phyloP scores from a whole-genome alignment of 805 yeast species.

The Zygosaccharomyces bailii region DNA sequence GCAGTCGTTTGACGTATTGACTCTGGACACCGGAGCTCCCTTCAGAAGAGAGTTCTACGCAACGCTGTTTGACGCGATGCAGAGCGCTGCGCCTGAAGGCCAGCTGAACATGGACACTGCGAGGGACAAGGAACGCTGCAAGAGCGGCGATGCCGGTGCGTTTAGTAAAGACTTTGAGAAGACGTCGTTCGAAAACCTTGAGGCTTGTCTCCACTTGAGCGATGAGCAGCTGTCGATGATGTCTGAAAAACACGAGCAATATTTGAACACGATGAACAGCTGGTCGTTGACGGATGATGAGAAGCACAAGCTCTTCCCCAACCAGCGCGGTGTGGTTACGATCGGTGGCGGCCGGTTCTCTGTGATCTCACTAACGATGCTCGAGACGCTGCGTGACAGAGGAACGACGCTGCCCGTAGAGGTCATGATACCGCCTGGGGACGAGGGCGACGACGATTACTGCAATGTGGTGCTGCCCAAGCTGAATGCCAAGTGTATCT shows the following conservation, averaged over 20 bases:
- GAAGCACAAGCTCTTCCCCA: slow-evolving; percentile 15
- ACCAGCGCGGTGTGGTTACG: slow-evolving; percentile 62
- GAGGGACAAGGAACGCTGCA: slow-evolving; percentile 12
- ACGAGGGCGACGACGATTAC: slow-evolving; percentile 67
- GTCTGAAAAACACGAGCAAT: slow-evolving; percentile 17
- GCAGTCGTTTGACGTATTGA: neutral
- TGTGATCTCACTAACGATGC: slow-evolving; percentile 55
- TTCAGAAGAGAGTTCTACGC: slow-evolving; percentile 7
- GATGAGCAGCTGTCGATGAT: slow-evolving; percentile 15
- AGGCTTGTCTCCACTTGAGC: slow-evolving; percentile 18
- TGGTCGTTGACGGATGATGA: slow-evolving; percentile 4
- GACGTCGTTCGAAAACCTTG: slow-evolving; percentile 17
- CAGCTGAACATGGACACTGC: slow-evolving; percentile 6
- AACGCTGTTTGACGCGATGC: slow-evolving; percentile 9
- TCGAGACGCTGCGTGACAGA: slow-evolving; percentile 53
- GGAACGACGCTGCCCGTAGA: slow-evolving; percentile 77
- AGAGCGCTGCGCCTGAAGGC: slow-evolving; percentile 6
- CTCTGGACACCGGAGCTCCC: neutral
- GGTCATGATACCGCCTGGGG: slow-evolving; percentile 67
- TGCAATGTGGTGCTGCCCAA: slow-evolving; percentile 64
- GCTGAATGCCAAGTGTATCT: slow-evolving; percentile 61
- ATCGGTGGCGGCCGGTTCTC: slow-evolving; percentile 76
- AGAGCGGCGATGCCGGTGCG: slow-evolving; percentile 8
- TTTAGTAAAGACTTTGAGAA: slow-evolving; percentile 7
- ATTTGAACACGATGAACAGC: slow-evolving; percentile 12